These are phyloP conservation scores for Rosellinia necatrix DNA, from an alignment of 2,329 filamentous ascomycete species.

Conservation along the genomic window DNA sequence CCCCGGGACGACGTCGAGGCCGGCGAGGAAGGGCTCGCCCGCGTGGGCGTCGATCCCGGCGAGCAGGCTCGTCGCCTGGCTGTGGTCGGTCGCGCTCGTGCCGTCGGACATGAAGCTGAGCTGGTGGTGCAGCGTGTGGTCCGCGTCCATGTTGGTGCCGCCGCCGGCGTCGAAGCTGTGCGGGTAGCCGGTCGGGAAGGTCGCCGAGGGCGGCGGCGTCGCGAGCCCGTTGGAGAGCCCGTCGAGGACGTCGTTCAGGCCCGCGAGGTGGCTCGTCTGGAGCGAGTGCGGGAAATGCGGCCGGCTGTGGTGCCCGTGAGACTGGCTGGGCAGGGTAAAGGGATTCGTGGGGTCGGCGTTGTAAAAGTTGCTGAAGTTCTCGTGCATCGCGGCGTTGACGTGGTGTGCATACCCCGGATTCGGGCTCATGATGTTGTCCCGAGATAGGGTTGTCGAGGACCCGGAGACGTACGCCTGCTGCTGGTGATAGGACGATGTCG, in stretches of 20 bases:
- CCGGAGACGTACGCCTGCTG: conserved; percentile 48
- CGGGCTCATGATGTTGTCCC: conserved; percentile 59
- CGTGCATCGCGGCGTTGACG: conserved; percentile 59
- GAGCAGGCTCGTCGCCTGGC: conserved; percentile 18
- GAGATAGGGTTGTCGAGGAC: conserved; percentile 41
- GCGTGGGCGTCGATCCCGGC: conserved; percentile 20
- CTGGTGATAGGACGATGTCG: conserved; percentile 63
- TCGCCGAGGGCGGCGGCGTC: conserved; percentile 61
- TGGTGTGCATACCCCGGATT: conserved; percentile 57
- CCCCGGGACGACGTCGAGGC: conserved; percentile 33
- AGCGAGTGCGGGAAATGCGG: conserved; percentile 22
- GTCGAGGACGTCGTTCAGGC: conserved; percentile 49
- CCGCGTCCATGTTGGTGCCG: conserved; percentile 29
- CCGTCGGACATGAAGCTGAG: conserved; percentile 46
- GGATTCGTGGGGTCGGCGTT: conserved; percentile 39
- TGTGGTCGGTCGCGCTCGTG: conserved; percentile 39
- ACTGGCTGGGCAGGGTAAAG: conserved; percentile 29
- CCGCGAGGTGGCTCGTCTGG: conserved; percentile 28
- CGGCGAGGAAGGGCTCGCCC: conserved; percentile 39
- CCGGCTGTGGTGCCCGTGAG: conserved; percentile 28
- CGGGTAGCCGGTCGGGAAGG: conserved; percentile 51
- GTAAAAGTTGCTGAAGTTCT: conserved; percentile 59
- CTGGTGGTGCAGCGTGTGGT: conserved; percentile 37
- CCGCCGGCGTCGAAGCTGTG: conserved; percentile 49
- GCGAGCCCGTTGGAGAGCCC: conserved; percentile 56